These are phyloP conservation scores for Asterophora parasitica DNA, from an alignment of 768 basidiomycete species.

Conservation along the genomic window DNA sequence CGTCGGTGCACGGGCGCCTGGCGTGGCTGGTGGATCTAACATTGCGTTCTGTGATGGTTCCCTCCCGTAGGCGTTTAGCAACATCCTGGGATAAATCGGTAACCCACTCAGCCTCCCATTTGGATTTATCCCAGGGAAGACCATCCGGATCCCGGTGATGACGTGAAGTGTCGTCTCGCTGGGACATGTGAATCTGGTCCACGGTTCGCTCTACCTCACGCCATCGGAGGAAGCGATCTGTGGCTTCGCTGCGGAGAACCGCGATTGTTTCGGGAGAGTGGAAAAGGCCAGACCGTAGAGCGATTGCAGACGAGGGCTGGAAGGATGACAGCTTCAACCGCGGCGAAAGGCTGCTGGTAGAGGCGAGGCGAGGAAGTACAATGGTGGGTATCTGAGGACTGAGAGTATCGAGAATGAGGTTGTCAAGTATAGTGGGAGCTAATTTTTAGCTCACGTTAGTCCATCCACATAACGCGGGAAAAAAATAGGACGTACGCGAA, in stretches of 20 bases:
- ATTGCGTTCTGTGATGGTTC: conserved; percentile 22
- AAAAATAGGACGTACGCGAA: conserved; percentile 33
- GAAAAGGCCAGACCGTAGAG: conserved; percentile 58
- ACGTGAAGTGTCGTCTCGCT: conserved; percentile 19
- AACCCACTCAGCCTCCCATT: conserved; percentile 68
- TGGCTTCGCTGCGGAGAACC: conserved; percentile 55
- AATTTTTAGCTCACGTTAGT: no score
- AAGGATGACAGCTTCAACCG: conserved; percentile 48
- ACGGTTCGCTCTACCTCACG: conserved; percentile 61
- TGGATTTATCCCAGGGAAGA: conserved; percentile 51
- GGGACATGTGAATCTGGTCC: conserved; percentile 32
- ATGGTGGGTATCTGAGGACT: conserved; percentile 54
- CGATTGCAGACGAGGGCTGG: conserved; percentile 43
- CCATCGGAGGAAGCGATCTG: conserved; percentile 69
- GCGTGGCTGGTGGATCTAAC: background rate
- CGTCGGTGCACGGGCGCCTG: background rate
- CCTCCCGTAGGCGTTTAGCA: conserved; percentile 43
- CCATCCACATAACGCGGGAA: background rate
- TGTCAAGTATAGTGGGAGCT: conserved; percentile 37
- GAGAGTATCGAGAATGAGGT: conserved; percentile 44
- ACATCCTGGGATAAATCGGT: conserved; percentile 57
- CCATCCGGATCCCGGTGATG: conserved; percentile 13
- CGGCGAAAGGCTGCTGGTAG: conserved; percentile 22
- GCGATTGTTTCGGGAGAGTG: conserved; percentile 58
- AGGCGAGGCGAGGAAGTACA: conserved; percentile 39